These are phyloP conservation scores for Syzygium oleosum DNA, from an alignment of 345 rosid genomes.

Conservation along the genomic window DNA sequence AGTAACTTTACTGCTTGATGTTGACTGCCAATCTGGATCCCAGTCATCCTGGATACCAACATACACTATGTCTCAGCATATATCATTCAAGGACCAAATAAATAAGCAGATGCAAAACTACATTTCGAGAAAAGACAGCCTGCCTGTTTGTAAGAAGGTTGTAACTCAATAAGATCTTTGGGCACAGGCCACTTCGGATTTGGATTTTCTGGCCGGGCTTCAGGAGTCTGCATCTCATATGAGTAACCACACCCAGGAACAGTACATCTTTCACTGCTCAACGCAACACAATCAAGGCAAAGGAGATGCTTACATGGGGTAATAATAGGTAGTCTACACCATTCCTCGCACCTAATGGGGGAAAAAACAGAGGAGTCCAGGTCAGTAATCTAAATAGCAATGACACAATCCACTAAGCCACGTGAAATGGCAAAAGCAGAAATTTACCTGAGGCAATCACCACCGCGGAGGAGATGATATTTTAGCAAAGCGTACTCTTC, in stretches of 20 bases:
- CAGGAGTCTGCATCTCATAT: conserved; percentile 91
- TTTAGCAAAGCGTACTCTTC: conserved; percentile 65
- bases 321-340: conserved; percentile 93
- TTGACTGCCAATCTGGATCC: conserved; percentile 98
- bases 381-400: background rate
- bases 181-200: conserved; percentile 98
- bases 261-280: conserved; percentile 67
- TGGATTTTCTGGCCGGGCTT: conserved; percentile 88
- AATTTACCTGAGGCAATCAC: conserved; percentile 72
- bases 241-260: conserved; percentile 62
- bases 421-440: background rate
- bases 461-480: conserved; percentile 66
- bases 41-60: conserved; percentile 69
- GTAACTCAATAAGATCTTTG: conserved; percentile 92
- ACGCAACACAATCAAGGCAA: conserved; percentile 79
- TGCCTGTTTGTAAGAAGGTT: conserved; percentile 94
- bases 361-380: background rate
- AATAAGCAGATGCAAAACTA: background rate
- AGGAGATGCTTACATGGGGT: conserved; percentile 93
- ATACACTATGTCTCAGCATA: conserved; percentile 1
- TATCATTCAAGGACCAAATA: background rate
- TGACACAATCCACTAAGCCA: conserved; percentile 1
- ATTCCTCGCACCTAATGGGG: conserved; percentile 68
- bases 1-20: conserved; percentile 89
- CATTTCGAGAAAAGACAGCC: background rate